These are phyloP conservation scores for Eimeria maxima DNA, from an alignment of 169 alveolate genomes.

Conservation along the genomic window DNA sequence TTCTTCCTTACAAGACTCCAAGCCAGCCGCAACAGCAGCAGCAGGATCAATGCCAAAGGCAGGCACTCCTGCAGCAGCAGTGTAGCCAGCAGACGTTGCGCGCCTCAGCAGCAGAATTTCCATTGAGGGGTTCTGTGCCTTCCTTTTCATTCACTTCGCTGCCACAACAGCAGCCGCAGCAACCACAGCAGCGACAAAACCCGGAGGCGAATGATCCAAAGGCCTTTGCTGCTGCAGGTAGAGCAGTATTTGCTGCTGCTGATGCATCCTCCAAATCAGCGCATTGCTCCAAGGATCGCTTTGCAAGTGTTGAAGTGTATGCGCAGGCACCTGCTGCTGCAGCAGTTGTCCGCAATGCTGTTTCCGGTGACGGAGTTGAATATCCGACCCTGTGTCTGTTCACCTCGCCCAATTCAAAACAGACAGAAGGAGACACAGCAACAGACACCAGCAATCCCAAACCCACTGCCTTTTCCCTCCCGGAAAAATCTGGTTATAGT, in stretches of 20 bases:
- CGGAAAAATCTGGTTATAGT: no score
- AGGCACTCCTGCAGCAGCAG: neutral
- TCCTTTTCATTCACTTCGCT: neutral
- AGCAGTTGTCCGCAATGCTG: neutral
- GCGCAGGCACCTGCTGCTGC: neutral
- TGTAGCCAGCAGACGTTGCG: neutral
- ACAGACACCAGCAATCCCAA: neutral
- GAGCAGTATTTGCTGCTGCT: no score
- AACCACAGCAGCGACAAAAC: neutral
- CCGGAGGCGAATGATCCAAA: no score
- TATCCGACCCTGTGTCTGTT: no score
- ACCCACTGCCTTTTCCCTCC: neutral
- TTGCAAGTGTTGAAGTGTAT: neutral
- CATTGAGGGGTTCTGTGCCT: neutral
- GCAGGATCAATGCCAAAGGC: neutral
- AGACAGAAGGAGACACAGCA: no score
- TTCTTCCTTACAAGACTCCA: neutral
- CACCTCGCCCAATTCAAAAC: no score
- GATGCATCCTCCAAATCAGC: no score
- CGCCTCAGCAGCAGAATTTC: neutral
- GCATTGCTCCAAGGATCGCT: neutral
- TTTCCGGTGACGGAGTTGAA: no score
- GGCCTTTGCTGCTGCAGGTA: no score
- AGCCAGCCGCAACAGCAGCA: neutral
- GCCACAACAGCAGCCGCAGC: conserved; percentile 1